Evolutionary conservation across 2,329 filamentous ascomycete species (phyloP).

Genomic region (Ilyonectria destructans): DNA sequence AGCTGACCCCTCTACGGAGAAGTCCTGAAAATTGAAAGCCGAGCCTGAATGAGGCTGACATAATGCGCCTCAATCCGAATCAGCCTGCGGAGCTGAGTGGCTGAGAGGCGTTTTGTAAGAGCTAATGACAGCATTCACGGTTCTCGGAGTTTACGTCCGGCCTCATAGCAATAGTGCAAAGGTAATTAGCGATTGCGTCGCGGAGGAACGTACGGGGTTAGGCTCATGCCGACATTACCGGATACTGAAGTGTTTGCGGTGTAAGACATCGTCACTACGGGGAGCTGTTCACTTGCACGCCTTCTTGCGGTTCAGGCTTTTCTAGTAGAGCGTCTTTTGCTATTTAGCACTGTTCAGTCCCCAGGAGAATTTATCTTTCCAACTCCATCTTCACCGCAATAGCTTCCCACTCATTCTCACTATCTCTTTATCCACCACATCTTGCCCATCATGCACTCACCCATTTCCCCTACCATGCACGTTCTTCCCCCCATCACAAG

Average conservation of each 20-base stretch:
- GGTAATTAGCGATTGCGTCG: neutral
- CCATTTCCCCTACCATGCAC: neutral
- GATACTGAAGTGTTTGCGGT: neutral
- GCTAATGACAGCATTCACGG: neutral
- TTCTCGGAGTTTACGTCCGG: neutral
- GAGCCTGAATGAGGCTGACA: neutral
- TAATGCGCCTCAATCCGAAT: neutral
- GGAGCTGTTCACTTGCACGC: neutral
- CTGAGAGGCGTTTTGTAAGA: too few relatives aligned
- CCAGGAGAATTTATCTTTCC: neutral
- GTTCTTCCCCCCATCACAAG: neutral
- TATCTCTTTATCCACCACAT: neutral
- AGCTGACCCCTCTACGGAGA: neutral
- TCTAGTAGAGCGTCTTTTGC: neutral
- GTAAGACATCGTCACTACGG: neutral
- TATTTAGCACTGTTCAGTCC: neutral
- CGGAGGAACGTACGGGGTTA: neutral
- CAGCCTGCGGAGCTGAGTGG: neutral
- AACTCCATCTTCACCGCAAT: neutral
- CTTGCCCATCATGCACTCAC: neutral
- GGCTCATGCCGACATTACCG: neutral
- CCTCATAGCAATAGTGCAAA: neutral
- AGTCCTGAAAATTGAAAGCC: neutral
- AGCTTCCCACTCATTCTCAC: neutral
- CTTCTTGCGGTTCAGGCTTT: too few relatives aligned